Evolutionary conservation across 352 stramenopile genomes (phyloP).

Genomic region (Phytophthora rubi): DNA sequence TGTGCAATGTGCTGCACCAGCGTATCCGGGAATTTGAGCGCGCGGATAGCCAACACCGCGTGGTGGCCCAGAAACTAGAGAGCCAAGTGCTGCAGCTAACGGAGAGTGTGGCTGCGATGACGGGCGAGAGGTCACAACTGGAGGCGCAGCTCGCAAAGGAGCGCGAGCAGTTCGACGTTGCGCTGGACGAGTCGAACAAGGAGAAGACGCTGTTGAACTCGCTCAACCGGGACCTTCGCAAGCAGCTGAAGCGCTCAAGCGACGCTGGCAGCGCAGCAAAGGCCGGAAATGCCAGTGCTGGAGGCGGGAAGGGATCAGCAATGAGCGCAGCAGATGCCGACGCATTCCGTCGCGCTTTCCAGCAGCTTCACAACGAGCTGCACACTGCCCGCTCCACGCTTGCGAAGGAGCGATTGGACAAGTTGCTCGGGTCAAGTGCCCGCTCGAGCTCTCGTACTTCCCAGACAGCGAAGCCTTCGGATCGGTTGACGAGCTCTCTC

Average conservation of each 20-base stretch:
- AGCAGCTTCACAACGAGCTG: slow-evolving; percentile 61
- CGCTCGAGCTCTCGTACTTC: slow-evolving; percentile 6
- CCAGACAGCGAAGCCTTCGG: slow-evolving; percentile 28
- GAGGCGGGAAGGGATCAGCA: slow-evolving; percentile 35
- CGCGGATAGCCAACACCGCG: slow-evolving; percentile 74
- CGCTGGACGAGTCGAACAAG: slow-evolving; percentile 85
- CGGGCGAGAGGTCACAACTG: slow-evolving; percentile 56
- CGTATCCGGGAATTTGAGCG: slow-evolving; percentile 81
- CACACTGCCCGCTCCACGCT: slow-evolving; percentile 55
- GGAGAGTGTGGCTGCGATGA: slow-evolving; percentile 40
- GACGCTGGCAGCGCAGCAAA: slow-evolving; percentile 45
- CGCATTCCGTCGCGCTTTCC: slow-evolving; percentile 65
- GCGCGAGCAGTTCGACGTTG: slow-evolving; percentile 74
- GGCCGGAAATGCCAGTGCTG: slow-evolving; percentile 22
- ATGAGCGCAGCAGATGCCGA: slow-evolving; percentile 57
- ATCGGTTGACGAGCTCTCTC: slow-evolving; percentile 42
- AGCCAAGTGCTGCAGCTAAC: slow-evolving; percentile 71
- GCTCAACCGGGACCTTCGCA: slow-evolving; percentile 77
- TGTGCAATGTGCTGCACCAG: slow-evolving; percentile 67
- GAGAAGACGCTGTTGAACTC: slow-evolving; percentile 76
- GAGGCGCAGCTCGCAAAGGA: slow-evolving; percentile 67
- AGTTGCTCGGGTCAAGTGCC: slow-evolving; percentile 44
- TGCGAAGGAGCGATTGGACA: slow-evolving; percentile 67
- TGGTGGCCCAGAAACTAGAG: slow-evolving; percentile 83
- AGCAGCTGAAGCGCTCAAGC: slow-evolving; percentile 78